phyloP scores from a whole-genome alignment of 345 rosid genomes.

The Turritis glabra region DNA sequence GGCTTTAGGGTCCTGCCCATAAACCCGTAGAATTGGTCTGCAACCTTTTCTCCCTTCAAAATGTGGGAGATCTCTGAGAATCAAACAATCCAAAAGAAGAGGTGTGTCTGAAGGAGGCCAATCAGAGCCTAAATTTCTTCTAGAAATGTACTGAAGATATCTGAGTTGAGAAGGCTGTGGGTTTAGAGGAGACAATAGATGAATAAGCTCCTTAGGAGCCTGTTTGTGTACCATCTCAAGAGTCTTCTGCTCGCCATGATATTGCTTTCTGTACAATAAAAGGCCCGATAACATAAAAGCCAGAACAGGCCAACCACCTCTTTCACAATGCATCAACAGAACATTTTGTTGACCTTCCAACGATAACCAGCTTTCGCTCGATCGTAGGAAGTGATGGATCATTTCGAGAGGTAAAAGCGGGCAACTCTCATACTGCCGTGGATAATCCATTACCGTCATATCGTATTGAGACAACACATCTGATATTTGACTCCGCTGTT shows the following conservation, averaged over 20 bases:
- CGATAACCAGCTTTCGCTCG: slow-evolving; percentile 95
- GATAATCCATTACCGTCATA: slow-evolving; percentile 99
- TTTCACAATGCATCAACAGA: slow-evolving; percentile 91
- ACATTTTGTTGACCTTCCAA: slow-evolving; percentile 95
- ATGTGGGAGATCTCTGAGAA: slow-evolving; percentile 75
- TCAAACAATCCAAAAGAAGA: slow-evolving; percentile 80
- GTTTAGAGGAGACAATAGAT: slow-evolving; percentile 74
- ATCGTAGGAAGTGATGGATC: slow-evolving; percentile 89
- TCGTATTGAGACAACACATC: slow-evolving; percentile 84
- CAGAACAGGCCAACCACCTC: slow-evolving; percentile 97
- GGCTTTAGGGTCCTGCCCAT: slow-evolving; percentile 81
- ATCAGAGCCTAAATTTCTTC: slow-evolving; percentile 81
- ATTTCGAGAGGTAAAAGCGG: slow-evolving; percentile 86
- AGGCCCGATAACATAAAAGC: slow-evolving; percentile 98
- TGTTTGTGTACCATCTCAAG: slow-evolving; percentile 98
- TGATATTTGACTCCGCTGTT: slow-evolving; percentile 81
- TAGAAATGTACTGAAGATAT: slow-evolving; percentile 95
- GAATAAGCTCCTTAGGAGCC: slow-evolving; percentile 93
- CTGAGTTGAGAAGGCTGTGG: slow-evolving; percentile 94
- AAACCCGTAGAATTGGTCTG: slow-evolving; percentile 82
- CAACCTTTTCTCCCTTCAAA: slow-evolving; percentile 77
- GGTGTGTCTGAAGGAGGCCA: slow-evolving; percentile 98
- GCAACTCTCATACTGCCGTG: slow-evolving; percentile 88
- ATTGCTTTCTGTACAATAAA: slow-evolving; percentile 77
- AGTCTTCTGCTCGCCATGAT: slow-evolving; percentile 92